phyloP scores from a whole-genome alignment of 768 basidiomycete species.

The Phylloporus arenicola region DNA sequence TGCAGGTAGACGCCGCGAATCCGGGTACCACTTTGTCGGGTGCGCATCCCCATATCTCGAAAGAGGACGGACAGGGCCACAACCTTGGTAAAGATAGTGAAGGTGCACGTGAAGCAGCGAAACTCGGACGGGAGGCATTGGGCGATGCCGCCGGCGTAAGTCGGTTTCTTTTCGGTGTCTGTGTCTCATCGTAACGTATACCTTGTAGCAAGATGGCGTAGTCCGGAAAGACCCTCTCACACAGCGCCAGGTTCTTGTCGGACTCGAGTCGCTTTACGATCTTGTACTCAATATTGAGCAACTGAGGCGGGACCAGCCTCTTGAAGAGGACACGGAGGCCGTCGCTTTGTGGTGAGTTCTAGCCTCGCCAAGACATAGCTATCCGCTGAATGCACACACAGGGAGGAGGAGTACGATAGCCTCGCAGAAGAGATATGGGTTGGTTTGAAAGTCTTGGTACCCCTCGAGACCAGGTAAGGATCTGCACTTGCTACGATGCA shows the following conservation, averaged over 20 bases:
- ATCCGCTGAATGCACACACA: conserved; percentile 24
- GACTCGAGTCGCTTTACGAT: conserved; percentile 84
- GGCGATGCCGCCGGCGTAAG: conserved; percentile 53
- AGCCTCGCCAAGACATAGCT: neutral
- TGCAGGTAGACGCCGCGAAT: conserved; percentile 72
- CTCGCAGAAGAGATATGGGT: conserved; percentile 74
- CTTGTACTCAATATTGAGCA: conserved; percentile 81
- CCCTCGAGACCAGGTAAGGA: conserved; percentile 83
- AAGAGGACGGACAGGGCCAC: conserved; percentile 38
- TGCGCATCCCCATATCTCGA: conserved; percentile 48
- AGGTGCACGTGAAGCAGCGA: conserved; percentile 68
- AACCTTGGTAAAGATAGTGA: conserved; percentile 33
- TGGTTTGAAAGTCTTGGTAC: conserved; percentile 78
- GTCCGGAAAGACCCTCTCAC: conserved; percentile 70
- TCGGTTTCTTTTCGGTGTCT: neutral
- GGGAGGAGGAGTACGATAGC: conserved; percentile 52
- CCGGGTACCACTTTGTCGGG: conserved; percentile 34
- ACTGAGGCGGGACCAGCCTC: conserved; percentile 71
- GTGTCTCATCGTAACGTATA: neutral
- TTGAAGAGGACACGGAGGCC: conserved; percentile 43
- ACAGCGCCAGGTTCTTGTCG: conserved; percentile 68
- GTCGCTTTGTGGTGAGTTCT: conserved; percentile 41
- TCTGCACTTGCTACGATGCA: neutral
- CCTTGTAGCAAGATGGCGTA: conserved; percentile 51
- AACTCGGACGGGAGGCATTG: conserved; percentile 67